phyloP scores from a whole-genome alignment of 2,329 filamentous ascomycete species.

The Penicillium glabrum region DNA sequence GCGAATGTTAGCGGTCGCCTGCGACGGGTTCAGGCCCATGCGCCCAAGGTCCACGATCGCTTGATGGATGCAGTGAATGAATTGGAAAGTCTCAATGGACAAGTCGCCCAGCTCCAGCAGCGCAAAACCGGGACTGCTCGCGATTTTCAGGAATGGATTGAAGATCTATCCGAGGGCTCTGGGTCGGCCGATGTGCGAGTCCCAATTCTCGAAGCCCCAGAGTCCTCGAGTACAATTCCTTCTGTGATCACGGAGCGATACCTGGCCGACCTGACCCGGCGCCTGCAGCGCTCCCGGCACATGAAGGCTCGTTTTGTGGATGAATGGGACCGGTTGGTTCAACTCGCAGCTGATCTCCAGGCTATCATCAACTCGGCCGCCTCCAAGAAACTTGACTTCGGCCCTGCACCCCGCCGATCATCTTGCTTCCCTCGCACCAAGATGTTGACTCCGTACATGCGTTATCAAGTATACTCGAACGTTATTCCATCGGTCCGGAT shows the following conservation, averaged over 20 bases:
- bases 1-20: constrained; percentile 74
- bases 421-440: constrained; percentile 56
- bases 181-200: constrained; percentile 63
- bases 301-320: constrained; percentile 77
- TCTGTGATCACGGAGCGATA: constrained; percentile 91
- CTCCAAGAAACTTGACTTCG: constrained; percentile 78
- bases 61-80: constrained; percentile 80
- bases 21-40: constrained; percentile 72
- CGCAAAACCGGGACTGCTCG: constrained; percentile 76
- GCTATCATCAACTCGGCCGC: constrained; percentile 79
- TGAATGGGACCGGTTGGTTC: constrained; percentile 80
- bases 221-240: constrained; percentile 54
- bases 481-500: constrained; percentile 69
- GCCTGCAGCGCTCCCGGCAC: constrained; percentile 78
- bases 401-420: constrained; percentile 56
- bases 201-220: constrained; percentile 35
- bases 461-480: constrained; percentile 75
- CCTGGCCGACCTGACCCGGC: constrained; percentile 82
- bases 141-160: constrained; percentile 90
- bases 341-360: constrained; percentile 72
- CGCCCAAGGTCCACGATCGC: constrained; percentile 80
- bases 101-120: constrained; percentile 74
- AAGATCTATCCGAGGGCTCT: constrained; percentile 80
- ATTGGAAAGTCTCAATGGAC: constrained; percentile 76
- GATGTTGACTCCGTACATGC: constrained; percentile 75